These are phyloP conservation scores for Chloris gayana DNA, from an alignment of 176 grass and related monocot genomes.

Conservation along the genomic window DNA sequence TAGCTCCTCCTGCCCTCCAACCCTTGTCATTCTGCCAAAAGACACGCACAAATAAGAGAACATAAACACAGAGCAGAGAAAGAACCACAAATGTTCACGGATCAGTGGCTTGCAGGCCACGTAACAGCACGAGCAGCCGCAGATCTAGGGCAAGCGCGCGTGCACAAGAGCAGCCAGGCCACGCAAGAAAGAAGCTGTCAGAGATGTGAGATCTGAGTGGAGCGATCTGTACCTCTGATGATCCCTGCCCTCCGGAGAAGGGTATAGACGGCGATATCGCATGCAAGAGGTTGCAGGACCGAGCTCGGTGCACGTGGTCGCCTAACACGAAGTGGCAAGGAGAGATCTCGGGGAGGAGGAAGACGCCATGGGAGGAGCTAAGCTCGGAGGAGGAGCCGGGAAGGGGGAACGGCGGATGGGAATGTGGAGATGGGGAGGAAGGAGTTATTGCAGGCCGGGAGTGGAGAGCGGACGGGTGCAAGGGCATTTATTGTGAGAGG, in stretches of 20 bases:
- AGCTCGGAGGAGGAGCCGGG: slow-evolving; percentile 12
- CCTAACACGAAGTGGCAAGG: slow-evolving; percentile 11
- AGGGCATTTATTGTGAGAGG: slow-evolving; percentile 93
- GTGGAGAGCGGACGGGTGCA: slow-evolving; percentile 94
- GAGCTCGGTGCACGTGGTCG: neutral
- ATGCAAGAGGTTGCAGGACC: slow-evolving; percentile 36
- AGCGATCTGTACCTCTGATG: slow-evolving; percentile 28
- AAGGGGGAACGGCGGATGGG: slow-evolving; percentile 51
- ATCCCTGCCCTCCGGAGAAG: slow-evolving; percentile 27
- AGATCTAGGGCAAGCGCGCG: slow-evolving; percentile 57
- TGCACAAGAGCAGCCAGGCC: slow-evolving; percentile 2
- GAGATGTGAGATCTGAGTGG: slow-evolving; percentile 41
- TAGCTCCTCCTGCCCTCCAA: slow-evolving; percentile 36
- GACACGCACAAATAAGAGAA: neutral
- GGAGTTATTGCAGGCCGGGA: slow-evolving; percentile 98
- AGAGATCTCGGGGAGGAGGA: slow-evolving; percentile 36
- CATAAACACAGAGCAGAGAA: neutral
- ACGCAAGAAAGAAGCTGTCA: neutral
- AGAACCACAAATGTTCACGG: neutral
- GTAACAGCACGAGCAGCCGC: slow-evolving; percentile 29
- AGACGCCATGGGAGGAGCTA: slow-evolving; percentile 44
- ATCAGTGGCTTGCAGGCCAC: slow-evolving; percentile 46
- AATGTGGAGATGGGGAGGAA: slow-evolving; percentile 45
- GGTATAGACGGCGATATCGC: slow-evolving; percentile 26
- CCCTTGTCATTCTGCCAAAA: slow-evolving; percentile 29